These are phyloP conservation scores for Populus hybrid DNA, from an alignment of 441 rosid genomes.

Conservation along the genomic window DNA sequence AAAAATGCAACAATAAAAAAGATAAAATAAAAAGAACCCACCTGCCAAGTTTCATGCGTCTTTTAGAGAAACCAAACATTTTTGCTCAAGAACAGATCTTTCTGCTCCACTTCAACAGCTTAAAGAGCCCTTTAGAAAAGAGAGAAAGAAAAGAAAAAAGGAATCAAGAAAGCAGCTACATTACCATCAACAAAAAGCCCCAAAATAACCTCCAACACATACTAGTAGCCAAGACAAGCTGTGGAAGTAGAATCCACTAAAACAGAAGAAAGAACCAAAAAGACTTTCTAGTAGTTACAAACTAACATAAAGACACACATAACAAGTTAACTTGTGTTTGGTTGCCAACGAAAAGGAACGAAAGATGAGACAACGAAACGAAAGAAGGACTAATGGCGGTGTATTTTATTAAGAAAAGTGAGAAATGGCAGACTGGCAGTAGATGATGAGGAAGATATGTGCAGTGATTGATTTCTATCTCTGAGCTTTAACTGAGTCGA, in stretches of 20 bases:
- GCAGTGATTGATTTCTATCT: no score
- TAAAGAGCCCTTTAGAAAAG: not conserved
- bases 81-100: slow-evolving; percentile 11
- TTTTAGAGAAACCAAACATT: slow-evolving; percentile 82
- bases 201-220: not conserved
- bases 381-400: not conserved
- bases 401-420: not conserved
- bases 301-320: slow-evolving; percentile 6
- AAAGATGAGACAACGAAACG: not conserved
- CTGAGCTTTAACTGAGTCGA: slow-evolving; percentile 8
- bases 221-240: not conserved
- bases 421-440: not conserved
- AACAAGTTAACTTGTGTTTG: slow-evolving; percentile 25
- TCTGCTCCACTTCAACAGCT: not conserved
- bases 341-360: not conserved
- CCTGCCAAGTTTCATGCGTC: slow-evolving; percentile 96
- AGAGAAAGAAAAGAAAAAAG: not conserved
- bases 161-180: slow-evolving; percentile 26
- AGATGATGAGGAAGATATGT: not conserved
- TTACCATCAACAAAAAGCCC: slow-evolving; percentile 24
- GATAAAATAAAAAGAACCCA: slow-evolving; percentile 21
- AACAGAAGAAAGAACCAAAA: slow-evolving; percentile 4
- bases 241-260: not conserved
- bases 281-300: not conserved
- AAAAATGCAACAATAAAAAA: not conserved